Evolutionary conservation across 2,329 filamentous ascomycete genomes (phyloP), one percentile per base, ranked within the genome.

Genomic region (Nigrospora oryzae): DNA sequence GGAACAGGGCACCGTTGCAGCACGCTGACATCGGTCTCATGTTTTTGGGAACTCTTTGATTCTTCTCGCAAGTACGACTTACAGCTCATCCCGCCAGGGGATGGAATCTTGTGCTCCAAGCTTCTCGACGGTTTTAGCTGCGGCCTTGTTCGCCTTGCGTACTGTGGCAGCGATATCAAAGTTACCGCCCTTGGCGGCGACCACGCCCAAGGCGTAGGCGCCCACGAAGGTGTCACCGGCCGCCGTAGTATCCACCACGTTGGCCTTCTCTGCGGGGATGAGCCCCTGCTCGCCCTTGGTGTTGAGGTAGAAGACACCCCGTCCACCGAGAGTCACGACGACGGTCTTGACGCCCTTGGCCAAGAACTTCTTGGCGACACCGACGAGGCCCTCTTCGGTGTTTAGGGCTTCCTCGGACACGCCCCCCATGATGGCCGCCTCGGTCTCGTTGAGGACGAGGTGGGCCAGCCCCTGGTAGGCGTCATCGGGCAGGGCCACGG

Each of bases 181-280:
- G 12, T 46, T 55, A 45, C 52, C 37, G 48, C 49, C 33, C 51
- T 53, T n/a, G 59, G 59, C 43, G 19, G 60, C 72, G 35, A 87
- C 86, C 30, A 84, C 75, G 46, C 81, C 78, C 23, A 93, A 78
- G 3, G 88, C 86, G 62, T 95, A 95, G 17, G 81, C 85, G 2
- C 93, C 91, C 5, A 94, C 87, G 66, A 96, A 96, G 0, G 91
- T 96, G 63, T 97, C 91, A 0, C 91, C 91, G 5, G 93, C 93
- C 2, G 86, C 91, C 8, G 91, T 97, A 1, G 91, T 97, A 63
- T 97, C 91, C 5, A 96, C 80, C 2, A 97, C 91, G 16, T 63
- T 66, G 4, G 88, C 84, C 63, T 85, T 84, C 49, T 78, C 73
- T 0, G 86, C 88, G 3, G 68, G 62, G 5, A 89, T 64, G 51